Conservation (phyloP, 2,329 filamentous ascomycete species). For the Setomelanomma holmii region DNA sequence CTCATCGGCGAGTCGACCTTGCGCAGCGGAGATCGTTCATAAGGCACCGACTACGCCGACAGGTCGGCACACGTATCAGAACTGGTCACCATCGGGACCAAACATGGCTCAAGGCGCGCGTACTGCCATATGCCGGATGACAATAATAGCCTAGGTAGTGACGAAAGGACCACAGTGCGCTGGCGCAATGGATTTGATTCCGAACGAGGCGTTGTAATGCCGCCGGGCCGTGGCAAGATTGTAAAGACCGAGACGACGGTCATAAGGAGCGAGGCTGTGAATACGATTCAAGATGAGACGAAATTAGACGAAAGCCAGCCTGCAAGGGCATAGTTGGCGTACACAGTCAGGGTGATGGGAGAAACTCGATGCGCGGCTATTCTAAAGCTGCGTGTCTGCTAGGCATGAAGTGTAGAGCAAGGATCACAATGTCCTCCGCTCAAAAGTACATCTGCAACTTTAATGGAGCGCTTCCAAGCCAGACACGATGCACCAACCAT, state of each 20-base stretch:
- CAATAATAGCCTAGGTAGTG: slow-evolving; percentile 14
- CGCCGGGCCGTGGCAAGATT: neutral
- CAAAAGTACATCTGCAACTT: no score
- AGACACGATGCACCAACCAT: no score
- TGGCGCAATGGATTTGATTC: neutral
- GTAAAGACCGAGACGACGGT: neutral
- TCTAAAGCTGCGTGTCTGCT: no score
- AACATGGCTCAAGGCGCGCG: neutral
- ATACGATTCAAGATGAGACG: no score
- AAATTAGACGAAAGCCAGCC: no score
- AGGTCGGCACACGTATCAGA: neutral
- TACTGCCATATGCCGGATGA: slow-evolving; percentile 16
- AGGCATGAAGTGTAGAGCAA: no score
- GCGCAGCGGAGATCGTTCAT: slow-evolving; percentile 6
- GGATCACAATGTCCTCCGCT: no score
- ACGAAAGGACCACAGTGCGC: slow-evolving; percentile 6
- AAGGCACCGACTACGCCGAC: slow-evolving; percentile 5
- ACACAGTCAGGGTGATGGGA: no score
- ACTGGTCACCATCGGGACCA: neutral
- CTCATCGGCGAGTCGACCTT: slow-evolving; percentile 17
- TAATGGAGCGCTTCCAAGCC: no score
- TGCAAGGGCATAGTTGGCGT: no score
- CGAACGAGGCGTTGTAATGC: neutral
- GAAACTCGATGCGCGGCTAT: no score
- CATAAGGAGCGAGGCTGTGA: neutral